These are phyloP conservation scores for Lepidium didymum DNA, from an alignment of 345 rosid genomes.

Conservation along the genomic window DNA sequence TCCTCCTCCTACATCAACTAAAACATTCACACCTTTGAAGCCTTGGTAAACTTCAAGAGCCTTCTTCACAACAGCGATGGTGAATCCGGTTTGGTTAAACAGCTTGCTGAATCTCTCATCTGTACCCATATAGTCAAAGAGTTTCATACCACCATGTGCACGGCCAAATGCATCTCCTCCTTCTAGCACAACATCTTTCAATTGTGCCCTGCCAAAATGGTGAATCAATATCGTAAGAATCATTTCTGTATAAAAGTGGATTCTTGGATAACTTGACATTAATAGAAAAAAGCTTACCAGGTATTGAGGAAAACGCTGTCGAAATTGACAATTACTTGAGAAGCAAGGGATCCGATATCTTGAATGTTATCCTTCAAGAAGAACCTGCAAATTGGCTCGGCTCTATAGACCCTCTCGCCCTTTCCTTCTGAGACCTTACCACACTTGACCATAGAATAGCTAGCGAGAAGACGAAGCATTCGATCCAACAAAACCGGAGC, in stretches of 20 bases:
- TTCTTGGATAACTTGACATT: no score
- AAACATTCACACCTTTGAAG: slow-evolving; percentile 27
- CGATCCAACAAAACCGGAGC: no score
- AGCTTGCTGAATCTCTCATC: slow-evolving; percentile 42
- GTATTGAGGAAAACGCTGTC: slow-evolving; percentile 34
- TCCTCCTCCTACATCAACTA: slow-evolving; percentile 69
- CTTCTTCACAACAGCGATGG: slow-evolving; percentile 37
- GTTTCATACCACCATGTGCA: slow-evolving; percentile 42
- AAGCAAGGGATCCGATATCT: no score
- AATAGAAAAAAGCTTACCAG: slow-evolving; percentile 19
- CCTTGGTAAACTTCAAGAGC: slow-evolving; percentile 45
- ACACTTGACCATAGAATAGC: no score
- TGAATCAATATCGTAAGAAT: not conserved
- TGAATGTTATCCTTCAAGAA: no score
- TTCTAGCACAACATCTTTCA: slow-evolving; percentile 41
- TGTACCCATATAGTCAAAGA: slow-evolving; percentile 37
- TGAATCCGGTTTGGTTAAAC: slow-evolving; percentile 41
- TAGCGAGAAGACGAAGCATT: no score
- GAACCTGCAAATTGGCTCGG: no score
- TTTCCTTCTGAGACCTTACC: no score
- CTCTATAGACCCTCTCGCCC: no score
- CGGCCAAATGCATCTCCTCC: slow-evolving; percentile 55
- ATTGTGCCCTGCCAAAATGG: slow-evolving; percentile 15
- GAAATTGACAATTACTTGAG: slow-evolving; percentile 21
- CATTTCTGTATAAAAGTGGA: not conserved